These are phyloP conservation scores for Luffa aegyptiaca DNA, from an alignment of 306 rosid genomes.

Conservation along the genomic window DNA sequence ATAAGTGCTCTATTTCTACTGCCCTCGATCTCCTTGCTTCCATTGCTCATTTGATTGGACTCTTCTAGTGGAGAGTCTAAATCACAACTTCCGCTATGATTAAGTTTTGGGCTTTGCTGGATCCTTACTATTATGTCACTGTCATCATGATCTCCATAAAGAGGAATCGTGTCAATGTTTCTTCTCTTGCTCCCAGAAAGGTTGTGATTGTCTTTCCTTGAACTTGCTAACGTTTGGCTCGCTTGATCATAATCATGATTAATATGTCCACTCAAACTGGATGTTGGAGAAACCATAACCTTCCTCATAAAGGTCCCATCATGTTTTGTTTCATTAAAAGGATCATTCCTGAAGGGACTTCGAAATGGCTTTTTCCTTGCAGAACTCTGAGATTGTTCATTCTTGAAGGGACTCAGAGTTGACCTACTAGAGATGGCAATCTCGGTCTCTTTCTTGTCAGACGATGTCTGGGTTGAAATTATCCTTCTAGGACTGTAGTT, in stretches of 20 bases:
- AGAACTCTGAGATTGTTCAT: constrained; percentile 20
- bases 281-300: constrained; percentile 14
- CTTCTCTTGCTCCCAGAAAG: constrained; percentile 54
- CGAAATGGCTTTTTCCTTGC: constrained; percentile 21
- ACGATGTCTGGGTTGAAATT: constrained; percentile 18
- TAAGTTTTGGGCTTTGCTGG: constrained; percentile 28
- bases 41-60: constrained; percentile 17
- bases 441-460: not conserved
- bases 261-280: constrained; percentile 17
- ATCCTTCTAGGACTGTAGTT: constrained; percentile 25
- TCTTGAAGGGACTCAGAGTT: constrained; percentile 15
- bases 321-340: constrained; percentile 17
- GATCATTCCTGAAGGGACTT: constrained; percentile 21
- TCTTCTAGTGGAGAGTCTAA: constrained; percentile 18
- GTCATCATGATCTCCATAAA: constrained; percentile 24
- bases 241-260: constrained; percentile 17
- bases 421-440: constrained; percentile 17
- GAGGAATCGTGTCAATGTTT: constrained; percentile 14
- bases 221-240: constrained; percentile 23
- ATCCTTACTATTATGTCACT: constrained; percentile 22
- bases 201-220: constrained; percentile 21
- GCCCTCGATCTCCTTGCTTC: constrained; percentile 29
- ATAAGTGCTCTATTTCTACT: constrained; percentile 23
- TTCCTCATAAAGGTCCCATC: not conserved
- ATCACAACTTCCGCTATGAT: constrained; percentile 21